Base-by-base conservation (phyloP, 2,329 filamentous ascomycete genomes). In the Byssochlamys sp. region DNA sequence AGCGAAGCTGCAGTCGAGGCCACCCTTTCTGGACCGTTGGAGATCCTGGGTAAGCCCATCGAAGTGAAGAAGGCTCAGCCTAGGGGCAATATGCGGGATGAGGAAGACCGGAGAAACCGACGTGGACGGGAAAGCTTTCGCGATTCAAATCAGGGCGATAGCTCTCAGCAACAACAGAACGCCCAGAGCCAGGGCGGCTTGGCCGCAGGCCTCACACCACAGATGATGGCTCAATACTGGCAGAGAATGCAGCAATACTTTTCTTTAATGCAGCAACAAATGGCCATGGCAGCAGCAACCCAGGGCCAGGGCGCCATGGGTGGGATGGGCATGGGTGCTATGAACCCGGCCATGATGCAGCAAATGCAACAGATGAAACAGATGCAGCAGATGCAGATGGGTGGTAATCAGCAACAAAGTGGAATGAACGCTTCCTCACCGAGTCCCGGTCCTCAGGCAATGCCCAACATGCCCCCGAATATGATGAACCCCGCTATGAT, bases 21-120 rank as follows among this genome's bases (percentile, higher is more conserved):
- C 33, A 95, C 91, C 60, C 84, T 99, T 50, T 85, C 87, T 57
- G 83, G 86, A 25, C 89, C 90, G 14, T 82, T 99, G 11, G 90
- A 94, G 70, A 97, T 99, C 59, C 88, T 95, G 62, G 91, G 91
- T 59, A 99, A 99, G 77, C 86, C 89, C 2, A 97, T 99, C 65
- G 94, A 99, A 72, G 94, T 99, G 56, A 99, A 99, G 80, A 95
- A 96, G 68, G 94, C 94, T 1, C 92, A 99, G 69, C 94, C 94
- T 4, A 83, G 94, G 60, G 92, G 94, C 65, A 97, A 97, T 71
- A 85, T 97, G 72, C 86, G 90, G 57, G 92, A 96, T 64, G 91
- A 95, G 58, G 91, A 95, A 59, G 88, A 90, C 53, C 72, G 73
- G 61, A 81, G 84, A n/a, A 79, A 72, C 45, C 71, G 73, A 50